Evolutionary conservation across 345 rosid genomes (phyloP).

Genomic region (Cardamine chenopodiifolia): DNA sequence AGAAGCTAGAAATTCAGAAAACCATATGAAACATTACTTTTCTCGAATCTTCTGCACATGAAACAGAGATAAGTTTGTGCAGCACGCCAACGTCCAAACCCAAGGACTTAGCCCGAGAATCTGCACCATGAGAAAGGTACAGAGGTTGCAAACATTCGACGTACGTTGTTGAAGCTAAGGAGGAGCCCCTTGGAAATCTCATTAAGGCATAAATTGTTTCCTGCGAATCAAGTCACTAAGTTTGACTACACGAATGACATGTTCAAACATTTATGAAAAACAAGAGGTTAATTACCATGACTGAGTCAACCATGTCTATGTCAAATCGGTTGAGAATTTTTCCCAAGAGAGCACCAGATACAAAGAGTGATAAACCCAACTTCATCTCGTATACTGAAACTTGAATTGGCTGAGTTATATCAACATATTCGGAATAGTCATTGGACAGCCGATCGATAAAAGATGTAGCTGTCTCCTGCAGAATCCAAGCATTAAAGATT

Average conservation of each 20-base stretch:
- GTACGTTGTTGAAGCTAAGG: slow-evolving; percentile 40
- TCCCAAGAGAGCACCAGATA: slow-evolving; percentile 54
- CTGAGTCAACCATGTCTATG: slow-evolving; percentile 54
- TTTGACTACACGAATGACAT: slow-evolving; percentile 12
- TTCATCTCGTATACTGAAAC: slow-evolving; percentile 93
- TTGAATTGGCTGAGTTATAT: slow-evolving; percentile 84
- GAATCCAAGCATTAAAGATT: slow-evolving; percentile 37
- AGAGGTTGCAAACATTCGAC: slow-evolving; percentile 40
- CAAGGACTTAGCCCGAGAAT: slow-evolving; percentile 50
- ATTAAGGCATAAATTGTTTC: slow-evolving; percentile 68
- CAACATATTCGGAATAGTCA: slow-evolving; percentile 68
- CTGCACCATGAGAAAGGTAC: slow-evolving; percentile 43
- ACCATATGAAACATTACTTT: slow-evolving; percentile 46
- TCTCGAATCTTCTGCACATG: slow-evolving; percentile 47
- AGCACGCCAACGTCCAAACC: slow-evolving; percentile 55
- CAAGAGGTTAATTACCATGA: slow-evolving; percentile 55
- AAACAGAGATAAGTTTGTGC: slow-evolving; percentile 63
- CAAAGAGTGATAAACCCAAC: slow-evolving; percentile 69
- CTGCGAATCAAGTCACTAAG: slow-evolving; percentile 50
- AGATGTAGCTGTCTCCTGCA: slow-evolving; percentile 72
- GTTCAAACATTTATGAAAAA: slow-evolving; percentile 20
- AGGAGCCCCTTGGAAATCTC: slow-evolving; percentile 72
- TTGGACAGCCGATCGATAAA: slow-evolving; percentile 63
- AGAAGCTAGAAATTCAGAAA: slow-evolving; percentile 12
- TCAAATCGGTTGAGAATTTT: slow-evolving; percentile 45